Conservation (phyloP, 1,284 basidiomycete genomes). For the Rhodotorula sp. region DNA sequence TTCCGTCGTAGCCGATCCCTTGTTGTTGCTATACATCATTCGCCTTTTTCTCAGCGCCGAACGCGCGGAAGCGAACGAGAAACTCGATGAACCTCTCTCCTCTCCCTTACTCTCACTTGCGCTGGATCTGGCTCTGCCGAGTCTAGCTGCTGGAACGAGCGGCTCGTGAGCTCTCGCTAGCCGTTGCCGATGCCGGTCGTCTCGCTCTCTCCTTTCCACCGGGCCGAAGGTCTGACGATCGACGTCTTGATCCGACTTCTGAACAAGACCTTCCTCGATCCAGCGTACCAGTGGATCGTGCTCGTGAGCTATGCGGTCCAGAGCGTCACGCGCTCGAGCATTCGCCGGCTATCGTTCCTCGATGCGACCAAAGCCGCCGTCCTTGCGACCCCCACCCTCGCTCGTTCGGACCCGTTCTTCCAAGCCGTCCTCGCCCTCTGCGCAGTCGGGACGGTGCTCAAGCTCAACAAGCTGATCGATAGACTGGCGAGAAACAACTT, state of each 20-base stretch:
- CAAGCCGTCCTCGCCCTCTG: constrained; percentile 18
- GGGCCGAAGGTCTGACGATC: constrained; percentile 21
- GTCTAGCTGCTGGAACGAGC: no score
- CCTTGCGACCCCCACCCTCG: neutral
- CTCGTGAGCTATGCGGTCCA: constrained; percentile 4
- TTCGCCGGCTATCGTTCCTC: neutral
- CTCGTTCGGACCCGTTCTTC: neutral
- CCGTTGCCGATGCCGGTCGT: neutral
- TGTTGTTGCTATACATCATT: neutral
- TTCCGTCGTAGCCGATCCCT: neutral
- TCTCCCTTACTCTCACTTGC: neutral
- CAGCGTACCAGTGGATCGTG: constrained; percentile 1
- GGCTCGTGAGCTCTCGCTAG: neutral
- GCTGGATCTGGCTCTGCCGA: neutral
- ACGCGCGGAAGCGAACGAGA: neutral
- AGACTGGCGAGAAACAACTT: constrained; percentile 23
- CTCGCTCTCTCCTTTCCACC: constrained; percentile 11
- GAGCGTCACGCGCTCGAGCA: neutral
- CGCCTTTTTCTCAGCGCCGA: neutral
- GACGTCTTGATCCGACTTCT: constrained; percentile 12
- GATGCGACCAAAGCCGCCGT: neutral
- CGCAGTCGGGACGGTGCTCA: neutral
- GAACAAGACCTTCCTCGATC: constrained; percentile 4
- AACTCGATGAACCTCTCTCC: no score
- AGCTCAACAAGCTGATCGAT: constrained; percentile 8